Evolutionary conservation across 1,284 basidiomycete genomes (phyloP).

Genomic region (Sutorius eximius): DNA sequence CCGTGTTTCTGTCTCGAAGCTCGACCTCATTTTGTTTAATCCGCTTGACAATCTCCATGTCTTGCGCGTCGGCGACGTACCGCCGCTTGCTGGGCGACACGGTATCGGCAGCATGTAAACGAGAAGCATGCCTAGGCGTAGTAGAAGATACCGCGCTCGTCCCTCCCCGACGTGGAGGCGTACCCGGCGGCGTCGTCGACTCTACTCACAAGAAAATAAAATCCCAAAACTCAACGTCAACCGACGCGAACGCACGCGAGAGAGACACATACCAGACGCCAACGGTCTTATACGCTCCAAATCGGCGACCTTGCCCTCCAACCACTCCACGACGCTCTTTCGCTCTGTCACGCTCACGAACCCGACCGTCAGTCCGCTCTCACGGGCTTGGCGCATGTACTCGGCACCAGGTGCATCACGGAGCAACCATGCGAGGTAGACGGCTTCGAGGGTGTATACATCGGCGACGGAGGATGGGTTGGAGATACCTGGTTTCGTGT

Average conservation of each 20-base stretch:
- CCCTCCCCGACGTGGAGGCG: conserved; percentile 51
- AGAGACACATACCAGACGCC: conserved; percentile 43
- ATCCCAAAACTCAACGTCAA: not conserved
- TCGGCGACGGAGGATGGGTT: conserved; percentile 46
- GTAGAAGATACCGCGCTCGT: conserved; percentile 34
- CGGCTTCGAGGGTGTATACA: conserved; percentile 76
- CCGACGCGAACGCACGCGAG: not conserved
- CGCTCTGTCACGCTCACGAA: conserved; percentile 88
- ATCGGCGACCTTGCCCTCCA: conserved; percentile 64
- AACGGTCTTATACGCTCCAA: conserved; percentile 60
- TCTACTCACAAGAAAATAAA: conserved; percentile 20
- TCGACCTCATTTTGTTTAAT: conserved; percentile 75
- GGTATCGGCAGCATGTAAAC: conserved; percentile 37
- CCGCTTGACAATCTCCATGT: conserved; percentile 82
- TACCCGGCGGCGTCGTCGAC: conserved; percentile 64
- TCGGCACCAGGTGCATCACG: conserved; percentile 74
- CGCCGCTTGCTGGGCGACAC: conserved; percentile 65
- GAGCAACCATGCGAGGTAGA: conserved; percentile 79
- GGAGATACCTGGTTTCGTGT: conserved; percentile 58
- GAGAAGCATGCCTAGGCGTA: conserved; percentile 36
- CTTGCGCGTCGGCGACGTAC: conserved; percentile 76
- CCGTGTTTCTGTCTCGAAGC: conserved; percentile 71
- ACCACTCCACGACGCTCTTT: conserved; percentile 79
- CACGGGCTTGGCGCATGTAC: conserved; percentile 83
- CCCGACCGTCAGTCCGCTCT: conserved; percentile 66